These are phyloP conservation scores for Saccharomycopsis selenospora DNA, from an alignment of 805 yeast species.

Conservation along the genomic window DNA sequence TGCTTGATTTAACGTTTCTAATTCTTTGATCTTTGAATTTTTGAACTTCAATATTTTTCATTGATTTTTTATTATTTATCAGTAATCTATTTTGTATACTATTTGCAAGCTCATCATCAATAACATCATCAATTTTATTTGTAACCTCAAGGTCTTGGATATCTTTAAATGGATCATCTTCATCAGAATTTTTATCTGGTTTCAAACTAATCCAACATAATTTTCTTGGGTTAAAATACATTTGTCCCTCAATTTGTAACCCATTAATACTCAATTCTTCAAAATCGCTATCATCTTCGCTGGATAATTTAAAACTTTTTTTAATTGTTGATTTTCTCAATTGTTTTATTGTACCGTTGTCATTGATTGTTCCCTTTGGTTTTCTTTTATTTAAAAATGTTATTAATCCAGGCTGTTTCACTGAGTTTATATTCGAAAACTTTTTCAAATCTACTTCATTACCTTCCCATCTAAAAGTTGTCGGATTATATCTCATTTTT, in stretches of 20 bases:
- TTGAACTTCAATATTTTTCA: too few species aligned
- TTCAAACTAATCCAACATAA: constrained; percentile 20
- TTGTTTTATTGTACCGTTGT: constrained; percentile 11
- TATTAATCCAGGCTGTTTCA: constrained; percentile 15
- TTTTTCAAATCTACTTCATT: constrained; percentile 18
- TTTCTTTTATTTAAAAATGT: constrained; percentile 15
- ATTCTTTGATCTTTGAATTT: too few species aligned
- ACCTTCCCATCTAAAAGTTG: constrained; percentile 20
- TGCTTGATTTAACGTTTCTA: too few species aligned
- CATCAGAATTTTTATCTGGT: constrained; percentile 4
- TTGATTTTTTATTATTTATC: too few species aligned
- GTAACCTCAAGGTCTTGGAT: constrained; percentile 16
- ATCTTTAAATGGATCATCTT: constrained; percentile 20
- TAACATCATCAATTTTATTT: constrained; percentile 1
- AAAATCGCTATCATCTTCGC: constrained; percentile 20
- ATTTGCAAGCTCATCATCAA: too few species aligned
- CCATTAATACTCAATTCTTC: constrained; percentile 20
- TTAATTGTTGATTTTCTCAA: constrained; percentile 1
- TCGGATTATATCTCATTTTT: constrained; percentile 19
- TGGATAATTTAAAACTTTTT: constrained; percentile 13
- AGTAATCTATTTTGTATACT: too few species aligned
- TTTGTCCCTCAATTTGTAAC: constrained; percentile 21
- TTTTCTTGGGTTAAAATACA: constrained; percentile 20
- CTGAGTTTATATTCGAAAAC: constrained; percentile 12
- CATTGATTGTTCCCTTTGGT: background rate